Evolutionary conservation across 2,329 filamentous ascomycete genomes (phyloP).

Genomic region (Diaporthe vexans): DNA sequence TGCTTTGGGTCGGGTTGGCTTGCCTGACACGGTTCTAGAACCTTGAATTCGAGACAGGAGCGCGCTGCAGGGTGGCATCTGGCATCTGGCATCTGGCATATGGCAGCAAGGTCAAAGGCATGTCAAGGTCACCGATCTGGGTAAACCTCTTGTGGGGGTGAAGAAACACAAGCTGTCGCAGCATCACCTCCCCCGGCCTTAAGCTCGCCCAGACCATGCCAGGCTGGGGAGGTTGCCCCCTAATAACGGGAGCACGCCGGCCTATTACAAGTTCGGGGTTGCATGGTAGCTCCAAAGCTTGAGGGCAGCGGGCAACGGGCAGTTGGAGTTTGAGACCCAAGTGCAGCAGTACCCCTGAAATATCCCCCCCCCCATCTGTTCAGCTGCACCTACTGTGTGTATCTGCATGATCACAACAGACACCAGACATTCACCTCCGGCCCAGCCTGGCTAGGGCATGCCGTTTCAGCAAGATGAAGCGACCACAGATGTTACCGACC

Average conservation of each 20-base stretch:
- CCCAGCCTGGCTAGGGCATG: not conserved
- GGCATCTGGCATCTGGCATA: not conserved
- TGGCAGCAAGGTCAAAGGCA: not conserved
- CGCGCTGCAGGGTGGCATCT: constrained; percentile 10
- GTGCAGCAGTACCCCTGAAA: constrained; percentile 2
- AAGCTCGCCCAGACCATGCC: constrained; percentile 17
- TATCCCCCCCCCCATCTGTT: not conserved
- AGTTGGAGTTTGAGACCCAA: not conserved
- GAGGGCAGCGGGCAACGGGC: constrained; percentile 1
- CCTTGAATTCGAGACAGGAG: constrained; percentile 30
- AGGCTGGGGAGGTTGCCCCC: constrained; percentile 23
- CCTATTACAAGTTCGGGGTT: not conserved
- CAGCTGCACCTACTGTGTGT: too few species aligned
- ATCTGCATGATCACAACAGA: constrained; percentile 7
- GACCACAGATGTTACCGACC: not conserved
- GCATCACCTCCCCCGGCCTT: constrained; percentile 25
- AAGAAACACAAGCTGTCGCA: constrained; percentile 38
- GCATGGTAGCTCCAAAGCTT: not conserved
- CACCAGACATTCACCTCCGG: not conserved
- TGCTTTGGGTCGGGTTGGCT: not conserved
- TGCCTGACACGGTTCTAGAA: constrained; percentile 27
- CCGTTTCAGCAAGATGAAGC: constrained; percentile 16
- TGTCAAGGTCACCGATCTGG: not conserved
- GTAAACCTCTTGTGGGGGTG: constrained; percentile 10
- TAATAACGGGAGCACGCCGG: not conserved